Conservation (phyloP, 192 early-diverging fungal species). For the Allomyces javanicus region DNA sequence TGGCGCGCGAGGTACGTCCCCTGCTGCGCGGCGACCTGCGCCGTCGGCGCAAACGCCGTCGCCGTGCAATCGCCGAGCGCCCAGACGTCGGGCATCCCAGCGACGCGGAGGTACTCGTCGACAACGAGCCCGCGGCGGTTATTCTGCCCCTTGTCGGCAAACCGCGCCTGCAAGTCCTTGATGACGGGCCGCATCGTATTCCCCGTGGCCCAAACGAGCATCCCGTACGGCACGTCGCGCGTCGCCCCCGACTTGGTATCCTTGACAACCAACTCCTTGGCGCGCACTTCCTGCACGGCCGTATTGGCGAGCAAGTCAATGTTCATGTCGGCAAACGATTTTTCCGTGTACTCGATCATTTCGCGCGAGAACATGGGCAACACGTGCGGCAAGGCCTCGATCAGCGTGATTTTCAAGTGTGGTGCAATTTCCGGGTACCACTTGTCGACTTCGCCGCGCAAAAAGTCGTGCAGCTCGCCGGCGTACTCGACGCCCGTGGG, state of each 20-base stretch:
- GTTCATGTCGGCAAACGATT: conserved; percentile 51
- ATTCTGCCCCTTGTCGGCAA: conserved; percentile 33
- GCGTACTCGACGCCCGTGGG: conserved; percentile 54
- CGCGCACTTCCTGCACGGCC: conserved; percentile 52
- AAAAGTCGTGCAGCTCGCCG: conserved; percentile 65
- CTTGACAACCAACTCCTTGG: conserved; percentile 46
- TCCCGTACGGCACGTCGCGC: conserved; percentile 5
- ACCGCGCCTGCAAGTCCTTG: conserved; percentile 37
- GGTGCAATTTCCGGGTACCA: conserved; percentile 64
- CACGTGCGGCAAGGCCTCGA: conserved; percentile 60
- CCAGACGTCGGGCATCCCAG: conserved; percentile 40
- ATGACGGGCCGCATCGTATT: conserved; percentile 51
- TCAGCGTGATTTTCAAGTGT: conserved; percentile 56
- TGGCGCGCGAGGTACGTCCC: conserved; percentile 61
- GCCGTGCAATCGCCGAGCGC: conserved; percentile 54
- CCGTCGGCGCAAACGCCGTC: conserved; percentile 61
- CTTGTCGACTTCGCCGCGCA: conserved; percentile 43
- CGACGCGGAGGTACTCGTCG: conserved; percentile 48
- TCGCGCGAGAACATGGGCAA: conserved; percentile 56
- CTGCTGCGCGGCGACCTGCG: conserved; percentile 74
- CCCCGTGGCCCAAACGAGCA: conserved; percentile 75
- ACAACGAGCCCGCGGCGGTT: conserved; percentile 45
- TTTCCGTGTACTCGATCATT: conserved; percentile 63
- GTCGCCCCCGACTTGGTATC: no score
- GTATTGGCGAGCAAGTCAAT: conserved; percentile 58